These are phyloP conservation scores for Candida peoriensis DNA, from an alignment of 805 yeast species.

Conservation along the genomic window DNA sequence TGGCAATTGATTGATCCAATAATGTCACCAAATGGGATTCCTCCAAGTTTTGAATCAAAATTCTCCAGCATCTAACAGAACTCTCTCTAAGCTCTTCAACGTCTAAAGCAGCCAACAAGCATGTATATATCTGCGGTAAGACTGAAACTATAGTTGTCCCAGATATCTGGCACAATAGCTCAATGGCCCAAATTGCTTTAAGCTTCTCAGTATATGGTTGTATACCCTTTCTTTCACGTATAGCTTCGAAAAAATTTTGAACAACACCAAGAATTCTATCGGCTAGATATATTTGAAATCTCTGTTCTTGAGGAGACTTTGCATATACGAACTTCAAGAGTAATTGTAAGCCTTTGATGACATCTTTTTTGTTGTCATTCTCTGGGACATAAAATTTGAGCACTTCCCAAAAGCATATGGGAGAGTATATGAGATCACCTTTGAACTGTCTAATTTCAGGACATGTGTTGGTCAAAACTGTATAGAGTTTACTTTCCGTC, in stretches of 20 bases:
- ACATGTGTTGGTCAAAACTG: constrained; percentile 47
- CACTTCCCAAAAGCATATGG: constrained; percentile 35
- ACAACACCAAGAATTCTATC: constrained; percentile 68
- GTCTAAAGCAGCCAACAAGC: constrained; percentile 75
- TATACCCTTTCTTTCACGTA: constrained; percentile 67
- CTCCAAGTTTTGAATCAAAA: constrained; percentile 51
- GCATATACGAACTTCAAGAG: constrained; percentile 26
- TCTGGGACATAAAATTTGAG: constrained; percentile 36
- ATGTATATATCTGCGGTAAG: constrained; percentile 79
- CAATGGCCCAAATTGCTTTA: constrained; percentile 68
- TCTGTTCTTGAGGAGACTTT: constrained; percentile 15
- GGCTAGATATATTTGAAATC: constrained; percentile 40
- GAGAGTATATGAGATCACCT: constrained; percentile 24
- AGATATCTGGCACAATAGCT: constrained; percentile 53
- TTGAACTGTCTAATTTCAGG: constrained; percentile 37
- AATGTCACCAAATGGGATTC: constrained; percentile 57
- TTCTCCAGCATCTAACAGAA: constrained; percentile 65
- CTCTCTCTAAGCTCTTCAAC: constrained; percentile 51
- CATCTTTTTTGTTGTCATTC: constrained; percentile 24
- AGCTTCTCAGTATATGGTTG: constrained; percentile 70
- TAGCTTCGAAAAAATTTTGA: constrained; percentile 72
- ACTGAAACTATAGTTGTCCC: constrained; percentile 57
- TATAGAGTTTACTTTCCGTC: constrained; percentile 44
- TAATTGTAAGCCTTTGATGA: constrained; percentile 37
- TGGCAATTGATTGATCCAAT: constrained; percentile 68